Base-by-base conservation (phyloP, 2,329 filamentous ascomycete genomes). In the Penicillium janthinellum region DNA sequence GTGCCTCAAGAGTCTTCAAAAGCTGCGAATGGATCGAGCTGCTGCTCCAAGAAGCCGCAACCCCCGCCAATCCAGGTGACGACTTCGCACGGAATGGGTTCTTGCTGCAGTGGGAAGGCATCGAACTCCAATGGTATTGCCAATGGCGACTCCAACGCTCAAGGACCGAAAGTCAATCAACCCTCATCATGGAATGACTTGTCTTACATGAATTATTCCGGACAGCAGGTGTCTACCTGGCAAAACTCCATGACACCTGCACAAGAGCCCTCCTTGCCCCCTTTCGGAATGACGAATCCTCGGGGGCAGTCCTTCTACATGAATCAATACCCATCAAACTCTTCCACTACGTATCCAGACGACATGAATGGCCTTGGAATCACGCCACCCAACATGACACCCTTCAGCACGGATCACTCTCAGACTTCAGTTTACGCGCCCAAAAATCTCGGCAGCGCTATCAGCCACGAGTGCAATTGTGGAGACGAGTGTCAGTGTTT, bases 401-500 rank as follows among this genome's bases (percentile, higher is more conserved):
- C 64, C 12, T 61, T 64, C 12, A 25, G 58, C n/a, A 35, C 54
- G 31, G 41, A 31, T 34, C 56, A 58, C 20, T 50, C 57, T 7
- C 63, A 65, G 17, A 56, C 52, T 49, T 51, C 63, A 62, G 54
- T 58, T 54, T 35, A 38, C 51, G 35, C 39, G 54, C 35, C 52
- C 45, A 51, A 59, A 20, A 54, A 17, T 6, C 20, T 64, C 11
- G 51, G 50, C 5, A 58, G 60, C 10, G 68, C 73, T 17, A 55
- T 68, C n/a, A 68, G 63, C 12, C 71, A 76, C 62, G 71, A 73
- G 8, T 81, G 79, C 59, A 70, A 68, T 44, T 81, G 79, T 61
- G 79, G 79, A 22, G 75, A 80, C 51, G 71, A 71, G 6, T 82
- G 79, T 57, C 74, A 80, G 61, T 82, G 79, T 62, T 63, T 81